These are phyloP conservation scores for Westerdykella sp. DNA, from an alignment of 2,329 filamentous ascomycete species.

Conservation along the genomic window DNA sequence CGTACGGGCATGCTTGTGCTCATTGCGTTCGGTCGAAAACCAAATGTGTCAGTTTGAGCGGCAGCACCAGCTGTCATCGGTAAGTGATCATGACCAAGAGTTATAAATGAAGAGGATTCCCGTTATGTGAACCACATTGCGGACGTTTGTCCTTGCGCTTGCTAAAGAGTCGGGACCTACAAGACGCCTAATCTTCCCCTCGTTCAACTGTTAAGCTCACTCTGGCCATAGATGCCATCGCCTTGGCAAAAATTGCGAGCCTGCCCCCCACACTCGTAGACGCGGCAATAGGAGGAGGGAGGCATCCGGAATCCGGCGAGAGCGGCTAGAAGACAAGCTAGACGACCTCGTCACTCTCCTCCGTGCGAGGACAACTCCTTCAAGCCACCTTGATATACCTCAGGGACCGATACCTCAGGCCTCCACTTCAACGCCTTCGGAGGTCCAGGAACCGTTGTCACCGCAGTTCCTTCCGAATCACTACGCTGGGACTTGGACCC, in stretches of 20 bases:
- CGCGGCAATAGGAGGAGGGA: slow-evolving; percentile 5
- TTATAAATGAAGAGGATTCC: not conserved
- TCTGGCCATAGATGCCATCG: slow-evolving; percentile 12
- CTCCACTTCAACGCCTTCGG: no score
- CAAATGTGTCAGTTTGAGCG: slow-evolving; percentile 15
- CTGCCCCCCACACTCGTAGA: slow-evolving; percentile 8
- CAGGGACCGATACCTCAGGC: no score
- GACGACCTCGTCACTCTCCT: slow-evolving; percentile 25
- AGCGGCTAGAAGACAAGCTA: slow-evolving; percentile 27
- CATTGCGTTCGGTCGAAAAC: slow-evolving; percentile 23
- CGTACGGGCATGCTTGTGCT: slow-evolving; percentile 22
- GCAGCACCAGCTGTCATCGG: slow-evolving; percentile 17
- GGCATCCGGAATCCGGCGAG: slow-evolving; percentile 4
- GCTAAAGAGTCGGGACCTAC: no score
- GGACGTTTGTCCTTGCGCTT: slow-evolving; percentile 5
- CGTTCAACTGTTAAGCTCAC: slow-evolving; percentile 8
- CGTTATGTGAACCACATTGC: not conserved
- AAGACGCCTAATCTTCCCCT: slow-evolving; percentile 6
- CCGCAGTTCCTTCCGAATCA: no score
- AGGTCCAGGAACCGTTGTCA: no score
- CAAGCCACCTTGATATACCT: no score
- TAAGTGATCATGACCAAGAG: slow-evolving; percentile 4
- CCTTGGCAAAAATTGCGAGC: slow-evolving; percentile 14
- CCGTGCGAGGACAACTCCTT: slow-evolving; percentile 4
- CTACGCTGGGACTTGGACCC: no score